Base-by-base conservation (phyloP, 1,139 yeast genomes). In the Geotrichum europaeum region DNA sequence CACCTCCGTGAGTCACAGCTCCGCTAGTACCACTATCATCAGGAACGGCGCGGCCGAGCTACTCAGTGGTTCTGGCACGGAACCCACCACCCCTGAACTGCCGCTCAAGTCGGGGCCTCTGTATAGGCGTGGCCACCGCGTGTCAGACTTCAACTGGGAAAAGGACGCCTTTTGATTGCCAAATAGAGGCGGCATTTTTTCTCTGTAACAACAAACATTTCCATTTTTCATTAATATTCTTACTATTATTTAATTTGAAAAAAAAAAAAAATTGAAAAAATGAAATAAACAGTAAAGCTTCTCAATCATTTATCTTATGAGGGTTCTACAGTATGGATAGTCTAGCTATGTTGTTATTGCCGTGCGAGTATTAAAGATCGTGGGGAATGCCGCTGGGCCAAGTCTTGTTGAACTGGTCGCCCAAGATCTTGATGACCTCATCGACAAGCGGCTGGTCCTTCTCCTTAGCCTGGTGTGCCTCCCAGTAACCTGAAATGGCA, bases 301-400 rank as follows among this genome's bases (percentile, higher is more conserved):
- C 25, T 36, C 6, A 13, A 36, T 36, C 6, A 15, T 36, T 15
- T 36, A 36, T 15, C 18, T 12, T 13, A 18, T n/a, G 18, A 24
- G 25, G 25, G 13, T 2, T 36, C 18, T 36, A n/a, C 18, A 36
- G n/a, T n/a, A n/a, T 15, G n/a, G 7, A 13, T 12, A 4, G 3
- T 40, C 47, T n/a, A 40, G 47, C 47, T n/a, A 18, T 36, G n/a
- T 12, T 36, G n/a, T n/a, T 36, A 40, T 40, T 15, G n/a, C n/a
- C 9, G 18, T 40, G 9, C 18, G 18, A n/a, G 18, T 5, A 40
- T 40, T 40, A 40, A 4, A 40, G 22, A 3, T 40, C 22, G 28
- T 61, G 81, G 3, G 73, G 73, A 36, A 84, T 81, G 1, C 95
- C 96, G 68, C 92, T 85, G 5, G 72, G 72, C 96, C 96, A 89